Base-by-base conservation (phyloP, 305 asterid species). In the Plantago coronopus region DNA sequence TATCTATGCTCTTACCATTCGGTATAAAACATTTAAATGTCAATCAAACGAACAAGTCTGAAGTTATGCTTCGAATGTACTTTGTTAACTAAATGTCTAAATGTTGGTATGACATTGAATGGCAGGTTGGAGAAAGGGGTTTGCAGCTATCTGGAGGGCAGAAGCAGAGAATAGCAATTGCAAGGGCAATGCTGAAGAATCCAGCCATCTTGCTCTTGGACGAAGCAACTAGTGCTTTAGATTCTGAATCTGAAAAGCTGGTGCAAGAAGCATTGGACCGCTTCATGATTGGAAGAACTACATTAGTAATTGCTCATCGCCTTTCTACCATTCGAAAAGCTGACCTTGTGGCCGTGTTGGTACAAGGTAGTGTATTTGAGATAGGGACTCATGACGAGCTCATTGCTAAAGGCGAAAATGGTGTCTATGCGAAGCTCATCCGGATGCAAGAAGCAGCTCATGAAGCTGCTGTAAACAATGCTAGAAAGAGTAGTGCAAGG, bases 261-360 rank as follows among this genome's bases (percentile, higher is more conserved):
- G 99, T 94, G 68, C 99, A 94, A 66, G 99, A 94, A 73, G 99
- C 99, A 38, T 82, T 94, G 2, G 99, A 94, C 51, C 91, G 99
- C 29, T 94, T 94, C 84, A 90, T 90, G 97, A 90, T 89, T 12
- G 99, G 97, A 59, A 82, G 99, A 67, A 90, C 99, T 11, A 94
- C 97, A 21, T 86, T 94, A 2, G 93, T 94, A 27, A 90, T 94
- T 19, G 99, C 99, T 64, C 99, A 94, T 70, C 95, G 96, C 25
- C 93, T 90, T 59, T 94, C 99, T 25, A 94, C 99, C 58, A 90
- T 94, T 58, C 84, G 89, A 12, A 94, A 94, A 66, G 97, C 99
- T 42, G 97, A 94, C 67, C 94, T 90, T 16, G 99, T 94, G 14
- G 95, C 94, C 1, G 97, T 94, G n/a, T 73, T 94, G 58, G 96